Base-by-base conservation (phyloP, 1,284 basidiomycete genomes). In the Cutaneotrichosporon sp. region DNA sequence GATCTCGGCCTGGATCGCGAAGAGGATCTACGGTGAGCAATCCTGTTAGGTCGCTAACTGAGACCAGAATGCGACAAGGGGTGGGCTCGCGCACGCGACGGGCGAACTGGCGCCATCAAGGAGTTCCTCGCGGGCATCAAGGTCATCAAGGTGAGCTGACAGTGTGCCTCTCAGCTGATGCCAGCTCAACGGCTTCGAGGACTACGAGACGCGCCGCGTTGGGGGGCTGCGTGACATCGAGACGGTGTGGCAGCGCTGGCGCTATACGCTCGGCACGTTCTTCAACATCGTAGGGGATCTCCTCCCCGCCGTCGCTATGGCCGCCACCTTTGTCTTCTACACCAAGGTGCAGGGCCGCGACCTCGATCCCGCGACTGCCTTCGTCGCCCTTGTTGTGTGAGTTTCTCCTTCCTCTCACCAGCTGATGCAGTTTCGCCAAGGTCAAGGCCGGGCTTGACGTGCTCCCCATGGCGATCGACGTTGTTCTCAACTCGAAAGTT, bases 131-230 rank as follows among this genome's bases (percentile, higher is more conserved):
- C 69, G 11, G 72, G 76, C 16, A 72, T 77, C 66, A 79, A 78
- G 58, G 77, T 77, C 13, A 77, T 79, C 73, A 79, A 80, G 61
- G 77, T 76, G 10, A 14, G 58, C 20, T 53, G 2, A 9, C 11
- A 14, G 8, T 4, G 14, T 45, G 20, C 10, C 3, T 2, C 18
- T n/a, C 18, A 18, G 33, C 42, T 38, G 20, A 54, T 29, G 14
- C 11, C 55, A 79, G 76, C 67, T 80, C 29, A 80, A 80, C 56
- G 77, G 73, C 0, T 77, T 77, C 53, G 79, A 80, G 56, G 69
- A 67, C 1, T 71, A 76, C 59, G 74, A 74, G 51, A 61, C 65
- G 1, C 53, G 63, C 0, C 60, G 68, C 18, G 72, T 80, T 42
- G 62, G 67, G 13, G 33, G 22, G 0, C 60, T 79, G 4, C 70